These are phyloP conservation scores for Globisporangium paddicum DNA, from an alignment of 352 stramenopile species.

Conservation along the genomic window DNA sequence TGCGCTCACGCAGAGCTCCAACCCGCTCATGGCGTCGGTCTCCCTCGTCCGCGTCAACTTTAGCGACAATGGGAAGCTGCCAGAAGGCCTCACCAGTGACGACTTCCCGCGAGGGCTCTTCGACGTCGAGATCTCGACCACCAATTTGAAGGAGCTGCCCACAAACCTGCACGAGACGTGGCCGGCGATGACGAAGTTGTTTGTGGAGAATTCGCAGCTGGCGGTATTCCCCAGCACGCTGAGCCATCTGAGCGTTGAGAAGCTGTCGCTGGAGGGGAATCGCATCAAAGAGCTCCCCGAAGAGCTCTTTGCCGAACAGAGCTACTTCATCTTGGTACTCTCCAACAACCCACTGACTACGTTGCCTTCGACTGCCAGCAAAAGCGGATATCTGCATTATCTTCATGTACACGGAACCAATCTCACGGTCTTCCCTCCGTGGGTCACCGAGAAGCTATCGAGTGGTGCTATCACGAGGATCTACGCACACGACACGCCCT, in stretches of 20 bases:
- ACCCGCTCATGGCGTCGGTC: constrained; percentile 31
- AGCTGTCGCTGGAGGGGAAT: constrained; percentile 35
- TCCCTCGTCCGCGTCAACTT: constrained; percentile 42
- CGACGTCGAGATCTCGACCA: constrained; percentile 28
- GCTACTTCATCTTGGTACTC: constrained; percentile 23
- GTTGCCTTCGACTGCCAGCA: constrained; percentile 16
- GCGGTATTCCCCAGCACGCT: constrained; percentile 2
- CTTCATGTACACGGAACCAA: constrained; percentile 30
- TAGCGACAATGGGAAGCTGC: constrained; percentile 27
- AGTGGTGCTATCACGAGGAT: constrained; percentile 16
- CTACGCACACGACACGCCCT: constrained; percentile 23
- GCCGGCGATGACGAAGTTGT: constrained; percentile 18
- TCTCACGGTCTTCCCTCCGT: constrained; percentile 18
- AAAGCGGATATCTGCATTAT: constrained; percentile 1
- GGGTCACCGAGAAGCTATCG: constrained; percentile 23
- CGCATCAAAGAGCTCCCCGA: constrained; percentile 16
- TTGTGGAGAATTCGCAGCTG: constrained; percentile 19
- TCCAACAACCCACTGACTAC: constrained; percentile 22
- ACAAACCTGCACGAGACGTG: constrained; percentile 19
- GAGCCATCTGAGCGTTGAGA: constrained; percentile 13
- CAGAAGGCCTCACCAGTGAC: constrained; percentile 23
- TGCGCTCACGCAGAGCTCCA: constrained; percentile 29
- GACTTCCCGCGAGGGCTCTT: constrained; percentile 6
- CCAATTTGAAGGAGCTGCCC: constrained; percentile 22
- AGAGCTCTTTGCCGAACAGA: constrained; percentile 16